phyloP scores from a whole-genome alignment of 2,329 filamentous ascomycete genomes.

The Aaosphaeria arxii region DNA sequence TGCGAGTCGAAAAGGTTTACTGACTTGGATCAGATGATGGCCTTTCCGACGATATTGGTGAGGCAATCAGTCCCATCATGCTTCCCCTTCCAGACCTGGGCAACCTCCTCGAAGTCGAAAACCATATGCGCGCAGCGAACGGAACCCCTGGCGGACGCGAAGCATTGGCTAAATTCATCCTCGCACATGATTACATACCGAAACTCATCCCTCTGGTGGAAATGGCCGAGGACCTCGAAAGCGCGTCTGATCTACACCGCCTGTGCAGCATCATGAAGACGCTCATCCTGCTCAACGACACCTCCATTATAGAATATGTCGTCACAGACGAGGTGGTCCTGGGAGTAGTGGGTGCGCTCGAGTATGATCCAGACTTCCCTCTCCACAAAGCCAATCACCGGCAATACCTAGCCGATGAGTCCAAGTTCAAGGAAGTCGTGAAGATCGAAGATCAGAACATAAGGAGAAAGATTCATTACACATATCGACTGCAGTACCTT shows the following conservation, averaged over 20 bases:
- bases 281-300: conserved; percentile 91
- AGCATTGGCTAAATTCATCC: conserved; percentile 80
- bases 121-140: conserved; percentile 76
- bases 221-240: conserved; percentile 88
- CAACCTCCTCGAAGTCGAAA: conserved; percentile 80
- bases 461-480: conserved; percentile 89
- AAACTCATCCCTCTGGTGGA: conserved; percentile 84
- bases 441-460: conserved; percentile 80
- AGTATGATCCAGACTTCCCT: conserved; percentile 98
- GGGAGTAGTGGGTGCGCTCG: conserved; percentile 90
- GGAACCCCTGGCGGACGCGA: conserved; percentile 74
- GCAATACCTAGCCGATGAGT: conserved; percentile 84
- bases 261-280: conserved; percentile 98
- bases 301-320: conserved; percentile 86
- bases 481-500: conserved; percentile 91
- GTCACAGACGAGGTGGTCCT: conserved; percentile 86
- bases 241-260: conserved; percentile 78
- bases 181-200: conserved; percentile 80
- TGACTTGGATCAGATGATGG: conserved; percentile 65
- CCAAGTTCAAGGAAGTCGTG: conserved; percentile 94
- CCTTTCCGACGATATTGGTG: conserved; percentile 83
- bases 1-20: neutral
- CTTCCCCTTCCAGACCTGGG: conserved; percentile 78
- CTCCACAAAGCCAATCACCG: conserved; percentile 97
- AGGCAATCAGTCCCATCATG: conserved; percentile 66